Percentiles rank a stretch among this genome's conserved stretches.
Conservation (phyloP, 1,284 basidiomycete genomes). For the Apiotrichum gracile region DNA sequence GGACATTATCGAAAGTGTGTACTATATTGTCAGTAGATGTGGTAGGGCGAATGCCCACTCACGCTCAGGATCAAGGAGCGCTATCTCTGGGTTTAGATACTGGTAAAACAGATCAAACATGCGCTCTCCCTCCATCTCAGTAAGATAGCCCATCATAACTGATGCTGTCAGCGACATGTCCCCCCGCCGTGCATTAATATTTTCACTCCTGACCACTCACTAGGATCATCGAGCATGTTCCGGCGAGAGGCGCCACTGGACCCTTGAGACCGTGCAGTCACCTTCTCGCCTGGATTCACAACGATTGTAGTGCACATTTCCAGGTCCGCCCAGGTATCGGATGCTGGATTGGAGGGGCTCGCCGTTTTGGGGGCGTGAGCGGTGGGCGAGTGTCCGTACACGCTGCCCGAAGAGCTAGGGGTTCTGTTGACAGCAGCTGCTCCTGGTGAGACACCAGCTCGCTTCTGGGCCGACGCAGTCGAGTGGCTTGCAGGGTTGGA, state of each 20-base stretch:
- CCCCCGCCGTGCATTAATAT: too few species aligned
- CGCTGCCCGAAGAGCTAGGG: not conserved
- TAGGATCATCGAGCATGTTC: constrained; percentile 3
- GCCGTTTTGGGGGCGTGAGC: not conserved
- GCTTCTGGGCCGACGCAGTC: not conserved
- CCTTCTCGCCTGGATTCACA: not conserved
- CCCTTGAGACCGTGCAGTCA: not conserved
- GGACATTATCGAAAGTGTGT: constrained; percentile 12
- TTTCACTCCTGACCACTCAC: not conserved
- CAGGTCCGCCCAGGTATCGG: not conserved
- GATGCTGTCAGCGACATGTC: not conserved
- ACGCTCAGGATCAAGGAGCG: constrained; percentile 16
- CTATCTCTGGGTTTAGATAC: constrained; percentile 13
- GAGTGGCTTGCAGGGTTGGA: not conserved
- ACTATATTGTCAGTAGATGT: not conserved
- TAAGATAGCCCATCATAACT: not conserved
- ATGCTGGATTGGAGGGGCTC: not conserved
- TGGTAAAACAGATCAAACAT: constrained; percentile 2
- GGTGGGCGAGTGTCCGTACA: not conserved
- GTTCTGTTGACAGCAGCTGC: not conserved
- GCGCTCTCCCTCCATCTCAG: not conserved
- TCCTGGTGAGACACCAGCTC: not conserved
- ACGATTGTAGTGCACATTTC: not conserved
- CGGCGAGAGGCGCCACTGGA: not conserved
- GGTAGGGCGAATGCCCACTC: not conserved